Evolutionary conservation across 768 basidiomycete genomes (phyloP).

Genomic region (Termitomyces sp.): DNA sequence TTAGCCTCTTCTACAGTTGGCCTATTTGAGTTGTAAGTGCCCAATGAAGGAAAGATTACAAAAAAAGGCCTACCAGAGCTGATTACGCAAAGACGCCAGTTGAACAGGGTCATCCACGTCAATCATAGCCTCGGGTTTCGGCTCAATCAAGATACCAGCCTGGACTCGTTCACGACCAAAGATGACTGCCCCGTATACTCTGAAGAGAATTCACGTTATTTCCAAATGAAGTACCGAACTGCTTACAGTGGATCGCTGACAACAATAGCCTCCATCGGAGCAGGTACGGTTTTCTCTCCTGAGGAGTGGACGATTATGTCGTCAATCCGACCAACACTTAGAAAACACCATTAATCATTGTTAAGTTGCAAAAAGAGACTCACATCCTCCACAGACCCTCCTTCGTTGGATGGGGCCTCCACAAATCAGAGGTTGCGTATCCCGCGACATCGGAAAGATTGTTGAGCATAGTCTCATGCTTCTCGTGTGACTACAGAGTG

Average conservation of each 20-base stretch:
- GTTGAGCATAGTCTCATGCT: conserved; percentile 13
- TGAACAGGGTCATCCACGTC: conserved; percentile 20
- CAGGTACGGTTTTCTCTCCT: neutral
- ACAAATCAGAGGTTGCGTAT: conserved; percentile 39
- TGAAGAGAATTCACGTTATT: neutral
- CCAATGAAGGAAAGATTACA: too few species aligned
- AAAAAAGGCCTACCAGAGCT: neutral
- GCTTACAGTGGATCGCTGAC: neutral
- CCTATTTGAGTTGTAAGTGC: neutral
- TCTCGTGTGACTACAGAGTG: neutral
- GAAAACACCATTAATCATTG: neutral
- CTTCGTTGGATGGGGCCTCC: conserved; percentile 32
- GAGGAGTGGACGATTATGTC: neutral
- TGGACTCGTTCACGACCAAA: conserved; percentile 17
- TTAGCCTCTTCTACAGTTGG: neutral
- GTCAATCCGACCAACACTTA: conserved; percentile 8
- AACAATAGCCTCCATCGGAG: neutral
- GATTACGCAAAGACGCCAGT: neutral
- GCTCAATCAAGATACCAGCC: conserved; percentile 26
- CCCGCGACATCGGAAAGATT: conserved; percentile 31
- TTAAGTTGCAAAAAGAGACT: neutral
- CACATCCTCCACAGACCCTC: neutral
- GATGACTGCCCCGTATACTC: neutral
- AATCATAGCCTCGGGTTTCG: conserved; percentile 17
- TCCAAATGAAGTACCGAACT: neutral